phyloP scores from a whole-genome alignment of 306 rosid genomes.

The Cotoneaster glaucophyllus region DNA sequence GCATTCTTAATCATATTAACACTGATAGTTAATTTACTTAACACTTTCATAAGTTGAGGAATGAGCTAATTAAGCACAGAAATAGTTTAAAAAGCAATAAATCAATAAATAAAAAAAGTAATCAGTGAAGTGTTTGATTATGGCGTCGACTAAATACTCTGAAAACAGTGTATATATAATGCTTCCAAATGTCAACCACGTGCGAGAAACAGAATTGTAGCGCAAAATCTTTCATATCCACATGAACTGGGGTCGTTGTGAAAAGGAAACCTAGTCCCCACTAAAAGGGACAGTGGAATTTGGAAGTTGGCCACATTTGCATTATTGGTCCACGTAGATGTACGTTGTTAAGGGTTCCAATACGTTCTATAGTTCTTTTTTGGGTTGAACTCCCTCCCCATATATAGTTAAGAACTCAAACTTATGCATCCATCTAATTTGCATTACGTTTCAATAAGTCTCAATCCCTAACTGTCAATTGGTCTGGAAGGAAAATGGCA shows the following conservation, averaged over 20 bases:
- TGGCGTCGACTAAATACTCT: neutral
- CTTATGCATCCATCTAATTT: neutral
- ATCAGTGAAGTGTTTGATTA: neutral
- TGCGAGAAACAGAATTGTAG: slow-evolving; percentile 4
- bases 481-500: neutral
- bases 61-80: neutral
- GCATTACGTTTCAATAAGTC: neutral
- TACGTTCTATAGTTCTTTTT: neutral
- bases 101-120: neutral
- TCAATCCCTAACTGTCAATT: neutral
- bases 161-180: neutral
- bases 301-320: neutral
- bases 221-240: neutral
- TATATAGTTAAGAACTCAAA: neutral
- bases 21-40: neutral
- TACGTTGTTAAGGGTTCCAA: neutral
- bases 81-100: neutral
- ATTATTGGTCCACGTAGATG: neutral
- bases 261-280: slow-evolving; percentile 10
- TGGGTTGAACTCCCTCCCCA: neutral
- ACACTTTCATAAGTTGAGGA: neutral
- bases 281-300: neutral
- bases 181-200: slow-evolving; percentile 15
- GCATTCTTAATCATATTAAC: too few relatives aligned
- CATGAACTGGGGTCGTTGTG: neutral